These are phyloP conservation scores for Dictyostelium intermedium DNA, from an alignment of 78 protist genomes.

Conservation along the genomic window DNA sequence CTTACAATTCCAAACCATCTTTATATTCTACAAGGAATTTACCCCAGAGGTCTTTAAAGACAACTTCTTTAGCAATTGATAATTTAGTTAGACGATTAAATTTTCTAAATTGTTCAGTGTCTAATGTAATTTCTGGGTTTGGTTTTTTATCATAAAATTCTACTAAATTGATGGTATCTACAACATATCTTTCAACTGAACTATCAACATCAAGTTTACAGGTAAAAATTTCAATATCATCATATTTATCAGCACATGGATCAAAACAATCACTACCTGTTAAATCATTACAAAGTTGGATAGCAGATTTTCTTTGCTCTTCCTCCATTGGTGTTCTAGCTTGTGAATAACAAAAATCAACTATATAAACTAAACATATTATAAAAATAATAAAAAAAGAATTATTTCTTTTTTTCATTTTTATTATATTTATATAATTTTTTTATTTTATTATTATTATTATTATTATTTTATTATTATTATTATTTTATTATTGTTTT, in stretches of 20 bases:
- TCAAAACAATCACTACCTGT: background rate
- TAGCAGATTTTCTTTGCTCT: background rate
- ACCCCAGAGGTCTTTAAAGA: background rate
- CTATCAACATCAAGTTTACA: background rate
- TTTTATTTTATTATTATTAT: too few relatives aligned
- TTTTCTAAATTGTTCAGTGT: background rate
- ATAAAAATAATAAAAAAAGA: too few relatives aligned
- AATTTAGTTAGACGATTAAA: background rate
- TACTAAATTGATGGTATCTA: background rate
- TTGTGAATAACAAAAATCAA: background rate
- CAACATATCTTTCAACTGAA: background rate
- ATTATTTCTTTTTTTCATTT: background rate
- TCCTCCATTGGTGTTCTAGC: background rate
- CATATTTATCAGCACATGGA: background rate
- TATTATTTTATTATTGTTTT: too few relatives aligned
- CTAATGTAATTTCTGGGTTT: too few relatives aligned
- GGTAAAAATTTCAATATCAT: background rate
- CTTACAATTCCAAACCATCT: background rate
- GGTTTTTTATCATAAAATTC: too few relatives aligned
- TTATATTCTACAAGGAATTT: background rate
- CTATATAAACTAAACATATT: background rate
- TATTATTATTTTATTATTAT: too few relatives aligned
- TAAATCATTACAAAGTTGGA: background rate
- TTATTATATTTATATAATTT: too few relatives aligned
- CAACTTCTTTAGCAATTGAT: background rate